These are phyloP conservation scores for Trametes gibbosa DNA, from an alignment of 768 basidiomycete genomes.

Conservation along the genomic window DNA sequence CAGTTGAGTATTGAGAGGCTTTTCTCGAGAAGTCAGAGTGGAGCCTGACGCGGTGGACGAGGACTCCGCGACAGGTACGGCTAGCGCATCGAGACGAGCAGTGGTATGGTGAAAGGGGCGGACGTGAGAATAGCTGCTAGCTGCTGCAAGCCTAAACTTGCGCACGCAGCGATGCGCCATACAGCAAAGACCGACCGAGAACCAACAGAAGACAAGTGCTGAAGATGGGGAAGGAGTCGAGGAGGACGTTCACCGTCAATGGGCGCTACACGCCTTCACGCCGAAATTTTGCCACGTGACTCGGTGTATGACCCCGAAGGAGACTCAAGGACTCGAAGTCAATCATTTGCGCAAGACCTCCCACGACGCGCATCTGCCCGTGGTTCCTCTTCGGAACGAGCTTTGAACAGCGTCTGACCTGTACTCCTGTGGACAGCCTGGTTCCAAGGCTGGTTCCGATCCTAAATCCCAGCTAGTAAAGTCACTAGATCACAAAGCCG, in stretches of 20 bases:
- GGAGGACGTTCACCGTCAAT: slow-evolving; percentile 3
- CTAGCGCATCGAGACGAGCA: slow-evolving; percentile 6
- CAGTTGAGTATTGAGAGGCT: background rate
- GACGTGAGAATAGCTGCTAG: slow-evolving; percentile 1
- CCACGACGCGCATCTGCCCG: too few species aligned
- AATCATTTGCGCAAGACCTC: too few species aligned
- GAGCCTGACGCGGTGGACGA: slow-evolving; percentile 6
- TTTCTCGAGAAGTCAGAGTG: background rate
- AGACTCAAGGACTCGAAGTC: background rate
- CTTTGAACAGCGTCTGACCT: too few species aligned
- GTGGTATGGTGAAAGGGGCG: slow-evolving; percentile 9
- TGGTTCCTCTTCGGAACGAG: too few species aligned
- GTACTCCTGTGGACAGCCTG: too few species aligned
- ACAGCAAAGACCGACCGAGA: background rate
- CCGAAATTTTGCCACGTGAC: slow-evolving; percentile 17
- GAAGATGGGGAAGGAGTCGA: background rate
- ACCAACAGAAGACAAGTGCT: background rate
- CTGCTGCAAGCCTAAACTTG: slow-evolving; percentile 14
- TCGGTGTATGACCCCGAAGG: background rate
- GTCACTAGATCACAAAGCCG: too few species aligned
- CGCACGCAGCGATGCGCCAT: slow-evolving; percentile 19
- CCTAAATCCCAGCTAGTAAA: too few species aligned
- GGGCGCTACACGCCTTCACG: background rate
- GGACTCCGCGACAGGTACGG: background rate
- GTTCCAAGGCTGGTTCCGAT: too few species aligned